phyloP scores from a whole-genome alignment of 139 green algal genomes.

The Coelastrella sp. region DNA sequence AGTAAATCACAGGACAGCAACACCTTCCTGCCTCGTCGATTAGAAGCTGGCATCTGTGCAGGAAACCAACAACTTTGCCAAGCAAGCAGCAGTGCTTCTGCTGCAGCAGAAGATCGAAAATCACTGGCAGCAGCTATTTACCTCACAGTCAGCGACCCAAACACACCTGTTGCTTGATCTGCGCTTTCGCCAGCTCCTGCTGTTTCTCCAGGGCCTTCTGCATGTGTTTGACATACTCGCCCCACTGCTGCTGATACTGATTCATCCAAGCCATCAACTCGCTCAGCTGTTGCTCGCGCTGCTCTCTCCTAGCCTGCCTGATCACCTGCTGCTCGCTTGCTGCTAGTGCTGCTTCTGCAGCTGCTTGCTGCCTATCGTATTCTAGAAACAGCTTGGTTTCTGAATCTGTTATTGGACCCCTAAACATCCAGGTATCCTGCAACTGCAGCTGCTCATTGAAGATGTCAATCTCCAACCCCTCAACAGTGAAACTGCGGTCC shows the following conservation, averaged over 20 bases:
- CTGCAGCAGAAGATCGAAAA: too few relatives aligned
- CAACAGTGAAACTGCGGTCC: slow-evolving; percentile 1
- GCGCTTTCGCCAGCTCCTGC: slow-evolving; percentile 32
- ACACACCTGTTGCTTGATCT: slow-evolving; percentile 36
- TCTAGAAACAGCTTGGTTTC: slow-evolving; percentile 8
- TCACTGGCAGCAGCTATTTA: too few relatives aligned
- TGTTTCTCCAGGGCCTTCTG: slow-evolving; percentile 26
- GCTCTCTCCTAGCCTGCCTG: background rate
- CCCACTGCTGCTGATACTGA: slow-evolving; percentile 36
- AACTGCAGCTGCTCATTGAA: slow-evolving; percentile 41
- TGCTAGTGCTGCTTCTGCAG: slow-evolving; percentile 1
- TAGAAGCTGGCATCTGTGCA: too few relatives aligned
- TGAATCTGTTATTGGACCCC: background rate
- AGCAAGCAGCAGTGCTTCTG: too few relatives aligned
- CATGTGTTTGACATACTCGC: slow-evolving; percentile 30
- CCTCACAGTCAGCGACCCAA: too few relatives aligned
- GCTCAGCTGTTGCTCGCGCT: slow-evolving; percentile 25
- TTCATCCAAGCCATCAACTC: slow-evolving; percentile 41
- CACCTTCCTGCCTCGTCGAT: too few relatives aligned
- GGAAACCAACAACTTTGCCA: too few relatives aligned
- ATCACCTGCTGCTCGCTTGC: slow-evolving; percentile 5
- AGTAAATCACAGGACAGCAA: too few relatives aligned
- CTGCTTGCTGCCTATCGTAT: slow-evolving; percentile 19
- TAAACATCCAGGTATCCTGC: slow-evolving; percentile 37
- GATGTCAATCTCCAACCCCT: slow-evolving; percentile 43